Conservation (phyloP, 495 filamentous ascomycete genomes). For the Lasiosphaeria miniovina region DNA sequence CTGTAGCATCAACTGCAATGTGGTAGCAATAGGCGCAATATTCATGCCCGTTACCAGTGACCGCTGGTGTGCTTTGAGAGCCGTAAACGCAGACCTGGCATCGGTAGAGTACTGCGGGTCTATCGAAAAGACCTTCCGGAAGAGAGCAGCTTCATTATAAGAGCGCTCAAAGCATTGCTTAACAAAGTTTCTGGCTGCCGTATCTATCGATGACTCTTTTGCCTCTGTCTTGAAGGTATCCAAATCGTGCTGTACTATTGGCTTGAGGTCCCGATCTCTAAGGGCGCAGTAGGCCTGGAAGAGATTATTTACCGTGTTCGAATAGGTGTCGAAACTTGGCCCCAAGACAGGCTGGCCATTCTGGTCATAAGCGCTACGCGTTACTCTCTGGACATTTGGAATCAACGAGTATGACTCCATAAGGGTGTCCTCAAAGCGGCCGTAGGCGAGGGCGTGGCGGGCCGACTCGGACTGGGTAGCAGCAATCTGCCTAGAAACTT, state of each 20-base stretch:
- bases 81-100: slow-evolving; percentile 41
- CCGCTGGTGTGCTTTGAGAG: slow-evolving; percentile 39
- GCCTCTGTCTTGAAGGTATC: slow-evolving; percentile 47
- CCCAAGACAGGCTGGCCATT: slow-evolving; percentile 53
- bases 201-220: slow-evolving; percentile 42
- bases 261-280: slow-evolving; percentile 50
- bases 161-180: slow-evolving; percentile 50
- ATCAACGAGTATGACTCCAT: slow-evolving; percentile 44
- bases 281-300: slow-evolving; percentile 44
- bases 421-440: slow-evolving; percentile 47
- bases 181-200: slow-evolving; percentile 45
- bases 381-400: slow-evolving; percentile 43
- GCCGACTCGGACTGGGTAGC: slow-evolving; percentile 49
- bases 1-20: slow-evolving; percentile 43
- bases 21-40: slow-evolving; percentile 44
- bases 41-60: slow-evolving; percentile 43
- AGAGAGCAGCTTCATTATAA: slow-evolving; percentile 46
- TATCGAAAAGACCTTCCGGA: slow-evolving; percentile 46
- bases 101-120: slow-evolving; percentile 45
- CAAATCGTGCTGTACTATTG: slow-evolving; percentile 52
- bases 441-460: slow-evolving; percentile 50
- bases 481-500: slow-evolving; percentile 43
- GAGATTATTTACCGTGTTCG: slow-evolving; percentile 53
- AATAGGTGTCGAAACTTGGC: slow-evolving; percentile 55
- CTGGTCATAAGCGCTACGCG: slow-evolving; percentile 61